A percentile compares a stretch with the other conserved stretches of the same genome.
phyloP scores from a whole-genome alignment of 2,329 filamentous ascomycete genomes.

The Trematosphaeria pertusa region DNA sequence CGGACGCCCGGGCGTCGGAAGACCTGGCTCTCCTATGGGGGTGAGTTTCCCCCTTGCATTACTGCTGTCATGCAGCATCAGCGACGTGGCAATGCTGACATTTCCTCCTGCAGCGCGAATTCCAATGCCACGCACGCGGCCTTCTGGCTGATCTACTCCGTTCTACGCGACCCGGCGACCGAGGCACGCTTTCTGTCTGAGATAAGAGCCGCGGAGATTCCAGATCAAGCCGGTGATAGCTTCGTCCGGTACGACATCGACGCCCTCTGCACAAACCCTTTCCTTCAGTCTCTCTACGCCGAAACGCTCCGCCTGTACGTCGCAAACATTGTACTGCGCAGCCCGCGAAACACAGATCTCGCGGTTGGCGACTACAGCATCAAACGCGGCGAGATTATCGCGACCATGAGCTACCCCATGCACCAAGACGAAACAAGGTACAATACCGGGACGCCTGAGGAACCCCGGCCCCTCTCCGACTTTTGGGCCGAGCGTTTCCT shows the following conservation, averaged over 20 bases:
- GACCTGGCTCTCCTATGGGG: conserved; percentile 5
- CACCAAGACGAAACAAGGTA: conserved; percentile 22
- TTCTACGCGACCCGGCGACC: conserved; percentile 20
- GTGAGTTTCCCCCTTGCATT: too few species aligned
- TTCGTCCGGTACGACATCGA: conserved; percentile 14
- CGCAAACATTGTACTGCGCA: conserved; percentile 19
- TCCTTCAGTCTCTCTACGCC: conserved; percentile 45
- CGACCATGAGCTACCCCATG: conserved; percentile 31
- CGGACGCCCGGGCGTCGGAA: neutral
- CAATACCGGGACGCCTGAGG: neutral
- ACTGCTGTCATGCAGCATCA: too few species aligned
- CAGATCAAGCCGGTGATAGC: neutral
- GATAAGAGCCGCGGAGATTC: neutral
- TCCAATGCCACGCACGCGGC: neutral
- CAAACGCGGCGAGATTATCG: conserved; percentile 28
- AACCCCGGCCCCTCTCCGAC: neutral
- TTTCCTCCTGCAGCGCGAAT: too few species aligned
- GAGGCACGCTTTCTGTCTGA: neutral
- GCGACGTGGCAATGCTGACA: too few species aligned
- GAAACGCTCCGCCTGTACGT: conserved; percentile 42
- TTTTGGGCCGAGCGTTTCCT: conserved; percentile 48
- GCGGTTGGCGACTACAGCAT: conserved; percentile 33
- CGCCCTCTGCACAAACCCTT: neutral
- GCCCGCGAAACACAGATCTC: conserved; percentile 22
- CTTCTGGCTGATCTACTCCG: conserved; percentile 31